A percentile compares a stretch with the other conserved stretches of the same genome.
Conservation (phyloP, 1,139 yeast genomes). For the Sugiyamaella xylanicola region DNA sequence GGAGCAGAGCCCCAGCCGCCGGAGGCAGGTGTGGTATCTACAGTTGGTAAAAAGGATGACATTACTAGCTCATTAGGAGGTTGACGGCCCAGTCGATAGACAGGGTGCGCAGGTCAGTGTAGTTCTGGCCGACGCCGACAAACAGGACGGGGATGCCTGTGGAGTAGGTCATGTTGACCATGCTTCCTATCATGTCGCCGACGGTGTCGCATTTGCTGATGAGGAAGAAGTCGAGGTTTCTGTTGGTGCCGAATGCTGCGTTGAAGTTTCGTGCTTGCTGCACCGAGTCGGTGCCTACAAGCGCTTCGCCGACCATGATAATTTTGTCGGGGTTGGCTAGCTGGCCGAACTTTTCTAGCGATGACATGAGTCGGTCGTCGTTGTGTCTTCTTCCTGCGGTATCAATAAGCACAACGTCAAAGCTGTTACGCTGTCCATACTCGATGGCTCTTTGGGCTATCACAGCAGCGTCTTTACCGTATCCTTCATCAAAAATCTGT, state of each 20-base stretch:
- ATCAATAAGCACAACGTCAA: constrained; percentile 88
- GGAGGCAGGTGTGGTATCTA: not conserved
- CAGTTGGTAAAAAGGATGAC: not conserved
- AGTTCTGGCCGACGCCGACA: constrained; percentile 96
- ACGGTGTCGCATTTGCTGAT: constrained; percentile 97
- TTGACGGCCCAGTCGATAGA: constrained; percentile 93
- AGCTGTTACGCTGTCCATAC: constrained; percentile 63
- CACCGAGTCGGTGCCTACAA: constrained; percentile 96
- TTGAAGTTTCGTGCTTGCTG: constrained; percentile 94
- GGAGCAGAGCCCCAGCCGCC: constrained; percentile 13
- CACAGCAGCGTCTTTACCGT: constrained; percentile 94
- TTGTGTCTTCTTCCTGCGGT: constrained; percentile 98
- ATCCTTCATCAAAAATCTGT: constrained; percentile 90
- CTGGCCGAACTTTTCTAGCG: constrained; percentile 90
- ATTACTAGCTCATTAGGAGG: constrained; percentile 62
- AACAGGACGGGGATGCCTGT: constrained; percentile 94
- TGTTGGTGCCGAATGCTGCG: constrained; percentile 83
- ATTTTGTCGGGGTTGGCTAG: constrained; percentile 95
- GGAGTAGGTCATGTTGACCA: constrained; percentile 97
- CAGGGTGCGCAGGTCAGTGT: constrained; percentile 90
- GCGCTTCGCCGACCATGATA: constrained; percentile 98
- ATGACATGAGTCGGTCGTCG: constrained; percentile 93
- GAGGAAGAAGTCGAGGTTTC: constrained; percentile 86
- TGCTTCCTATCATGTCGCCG: constrained; percentile 93
- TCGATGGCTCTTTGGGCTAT: constrained; percentile 94